Evolutionary conservation across 768 basidiomycete genomes (phyloP), one percentile per base, ranked within the genome.

Genomic region (Scleroderma citrinum): DNA sequence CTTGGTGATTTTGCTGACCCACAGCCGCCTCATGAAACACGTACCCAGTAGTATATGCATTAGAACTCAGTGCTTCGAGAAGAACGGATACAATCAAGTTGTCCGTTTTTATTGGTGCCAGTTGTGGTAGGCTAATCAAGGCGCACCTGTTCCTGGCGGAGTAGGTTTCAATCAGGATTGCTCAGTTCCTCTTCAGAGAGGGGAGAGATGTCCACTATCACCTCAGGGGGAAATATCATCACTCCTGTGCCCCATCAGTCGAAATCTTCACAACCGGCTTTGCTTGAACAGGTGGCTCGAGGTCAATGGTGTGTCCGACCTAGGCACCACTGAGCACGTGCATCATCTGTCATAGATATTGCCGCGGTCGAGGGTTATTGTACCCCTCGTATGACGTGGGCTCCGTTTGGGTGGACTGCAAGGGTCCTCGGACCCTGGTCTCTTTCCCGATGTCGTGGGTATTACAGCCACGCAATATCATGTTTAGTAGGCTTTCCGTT

Each of bases 271-370:
- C 62, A 59, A 26, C 64, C 62, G 4, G 54, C 53, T 51, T 62
- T 63, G 14, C 48, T 44, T 21, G 23, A 30, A 32, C 8, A 17
- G 10, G 32, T 17, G n/a, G 2, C 26, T 43, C 45, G 34, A 13
- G 23, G 23, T 6, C 14, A 26, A 35, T 12, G 13, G n/a, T 35
- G 12, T 12, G 3, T 35, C 24, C 5, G 14, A 31, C 16, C 23
- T 3, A 35, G 36, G 31, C 20, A 23, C n/a, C 26, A 44, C 61
- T 46, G 42, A 63, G 62, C 50, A 63, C 17, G 36, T 62, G 56
- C 11, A 55, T 56, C 42, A 63, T 59, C 21, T 63, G 32, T 63
- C 62, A 20, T 64, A 57, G 41, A 63, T 63, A 19, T 61, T 64
- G 53, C 46, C 13, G 13, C 59, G 55, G 43, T 63, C 62, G 17